Conservation (phyloP, 1,284 basidiomycete genomes). For the Ustilago hordei region DNA sequence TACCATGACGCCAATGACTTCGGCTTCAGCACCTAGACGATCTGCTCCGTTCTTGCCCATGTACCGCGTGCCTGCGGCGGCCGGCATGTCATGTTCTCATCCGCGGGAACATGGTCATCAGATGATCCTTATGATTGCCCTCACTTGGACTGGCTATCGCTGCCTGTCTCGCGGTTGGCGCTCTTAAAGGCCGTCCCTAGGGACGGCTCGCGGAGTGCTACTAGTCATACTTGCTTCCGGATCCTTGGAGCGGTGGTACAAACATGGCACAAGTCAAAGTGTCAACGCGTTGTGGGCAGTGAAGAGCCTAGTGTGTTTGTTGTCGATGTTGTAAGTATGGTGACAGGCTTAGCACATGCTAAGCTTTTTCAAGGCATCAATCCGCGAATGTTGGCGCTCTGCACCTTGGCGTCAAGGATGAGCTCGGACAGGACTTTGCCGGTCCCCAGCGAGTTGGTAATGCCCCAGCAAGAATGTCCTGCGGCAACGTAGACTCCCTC, state of each 20-base stretch:
- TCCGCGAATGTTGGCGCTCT: slow-evolving; percentile 72
- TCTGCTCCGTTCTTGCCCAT: background rate
- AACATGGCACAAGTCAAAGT: background rate
- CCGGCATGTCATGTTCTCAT: background rate
- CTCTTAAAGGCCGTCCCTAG: background rate
- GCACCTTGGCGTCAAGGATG: slow-evolving; percentile 72
- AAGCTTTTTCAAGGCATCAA: slow-evolving; percentile 68
- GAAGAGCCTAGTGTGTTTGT: background rate
- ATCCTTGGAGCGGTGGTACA: background rate
- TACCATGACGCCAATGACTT: background rate
- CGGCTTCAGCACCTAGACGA: background rate
- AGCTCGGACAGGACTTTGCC: slow-evolving; percentile 73
- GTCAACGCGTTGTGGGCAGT: background rate
- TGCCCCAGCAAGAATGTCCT: slow-evolving; percentile 72
- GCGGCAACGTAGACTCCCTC: slow-evolving; percentile 72
- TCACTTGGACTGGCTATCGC: background rate
- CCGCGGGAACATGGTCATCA: background rate
- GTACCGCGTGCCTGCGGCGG: slow-evolving; percentile 7
- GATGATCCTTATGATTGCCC: background rate
- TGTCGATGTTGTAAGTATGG: background rate
- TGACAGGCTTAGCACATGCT: background rate
- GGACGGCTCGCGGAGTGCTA: background rate
- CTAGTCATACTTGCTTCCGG: background rate
- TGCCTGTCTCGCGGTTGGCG: background rate
- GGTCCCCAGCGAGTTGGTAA: slow-evolving; percentile 72